A percentile compares a stretch with the other conserved stretches of the same genome.
Conservation (phyloP, 352 stramenopile genomes). For the Globisporangium lucens region DNA sequence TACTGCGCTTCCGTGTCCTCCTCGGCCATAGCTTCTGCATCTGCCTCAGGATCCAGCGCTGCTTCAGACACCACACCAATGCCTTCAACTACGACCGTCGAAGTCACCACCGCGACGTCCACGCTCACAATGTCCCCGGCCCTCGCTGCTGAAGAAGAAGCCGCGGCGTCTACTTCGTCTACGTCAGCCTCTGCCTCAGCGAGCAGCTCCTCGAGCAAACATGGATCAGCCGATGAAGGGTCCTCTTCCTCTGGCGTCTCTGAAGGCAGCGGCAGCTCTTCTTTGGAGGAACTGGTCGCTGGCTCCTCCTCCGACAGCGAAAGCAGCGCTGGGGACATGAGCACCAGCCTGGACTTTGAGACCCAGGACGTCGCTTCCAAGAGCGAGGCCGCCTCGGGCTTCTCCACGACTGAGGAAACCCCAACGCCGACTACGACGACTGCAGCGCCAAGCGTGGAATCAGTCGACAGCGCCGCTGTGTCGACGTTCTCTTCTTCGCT, state of each 20-base stretch:
- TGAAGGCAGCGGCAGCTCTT: not conserved
- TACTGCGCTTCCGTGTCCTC: conserved; percentile 22
- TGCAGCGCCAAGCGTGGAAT: not conserved
- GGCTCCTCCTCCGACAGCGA: not conserved
- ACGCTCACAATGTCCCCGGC: conserved; percentile 14
- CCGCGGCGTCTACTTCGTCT: not conserved
- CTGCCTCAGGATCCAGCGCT: conserved; percentile 8
- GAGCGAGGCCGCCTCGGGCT: conserved; percentile 11
- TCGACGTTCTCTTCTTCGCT: not conserved
- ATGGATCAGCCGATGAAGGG: not conserved
- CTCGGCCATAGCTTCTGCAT: conserved; percentile 12
- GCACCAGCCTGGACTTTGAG: conserved; percentile 9
- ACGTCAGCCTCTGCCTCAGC: not conserved
- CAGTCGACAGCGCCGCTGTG: not conserved
- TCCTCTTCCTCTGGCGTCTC: not conserved
- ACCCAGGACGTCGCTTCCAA: conserved; percentile 12
- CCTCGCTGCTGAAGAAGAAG: conserved; percentile 7
- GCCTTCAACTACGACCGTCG: conserved; percentile 11
- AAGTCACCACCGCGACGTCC: conserved; percentile 4
- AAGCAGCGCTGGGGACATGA: conserved; percentile 2
- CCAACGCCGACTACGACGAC: not conserved
- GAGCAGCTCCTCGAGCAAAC: not conserved
- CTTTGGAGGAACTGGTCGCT: not conserved
- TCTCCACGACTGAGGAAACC: not conserved
- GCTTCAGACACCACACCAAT: conserved; percentile 12